phyloP scores from a whole-genome alignment of 208 protist genomes.

The Willaertia magna region DNA sequence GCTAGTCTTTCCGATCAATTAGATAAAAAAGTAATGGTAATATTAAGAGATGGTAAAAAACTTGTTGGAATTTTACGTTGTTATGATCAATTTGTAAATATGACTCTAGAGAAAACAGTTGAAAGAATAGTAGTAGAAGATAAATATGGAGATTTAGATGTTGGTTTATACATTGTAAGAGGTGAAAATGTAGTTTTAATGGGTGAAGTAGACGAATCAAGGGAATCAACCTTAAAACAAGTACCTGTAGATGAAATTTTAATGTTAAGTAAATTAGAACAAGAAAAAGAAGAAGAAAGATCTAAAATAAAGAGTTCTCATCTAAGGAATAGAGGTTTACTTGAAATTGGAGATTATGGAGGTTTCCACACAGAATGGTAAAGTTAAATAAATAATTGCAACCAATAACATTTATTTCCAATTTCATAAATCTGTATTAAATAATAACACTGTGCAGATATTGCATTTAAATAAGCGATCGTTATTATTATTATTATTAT shows the following conservation, averaged over 20 bases:
- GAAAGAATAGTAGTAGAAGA: constrained; percentile 8
- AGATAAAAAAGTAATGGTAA: constrained; percentile 12
- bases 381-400: too few species aligned
- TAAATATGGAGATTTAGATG: constrained; percentile 3
- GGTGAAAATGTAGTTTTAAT: constrained; percentile 16
- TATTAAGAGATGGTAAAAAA: constrained; percentile 17
- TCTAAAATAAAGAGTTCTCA: neutral
- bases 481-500: too few species aligned
- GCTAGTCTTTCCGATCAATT: constrained; percentile 7
- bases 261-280: neutral
- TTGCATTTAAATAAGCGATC: too few species aligned
- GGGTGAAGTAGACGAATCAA: constrained; percentile 11
- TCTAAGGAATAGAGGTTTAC: neutral
- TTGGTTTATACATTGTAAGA: constrained; percentile 11
- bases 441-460: too few species aligned
- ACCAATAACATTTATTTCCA: too few species aligned
- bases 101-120: constrained; percentile 5
- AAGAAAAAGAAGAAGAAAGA: constrained; percentile 1
- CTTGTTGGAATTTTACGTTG: constrained; percentile 10
- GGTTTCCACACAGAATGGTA: neutral
- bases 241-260: neutral
- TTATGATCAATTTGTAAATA: constrained; percentile 22
- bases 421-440: too few species aligned
- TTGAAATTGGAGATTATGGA: neutral
- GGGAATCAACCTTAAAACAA: neutral